Evolutionary conservation across 75 land plant species (phyloP).

Genomic region (Ceratopteris richardii): DNA sequence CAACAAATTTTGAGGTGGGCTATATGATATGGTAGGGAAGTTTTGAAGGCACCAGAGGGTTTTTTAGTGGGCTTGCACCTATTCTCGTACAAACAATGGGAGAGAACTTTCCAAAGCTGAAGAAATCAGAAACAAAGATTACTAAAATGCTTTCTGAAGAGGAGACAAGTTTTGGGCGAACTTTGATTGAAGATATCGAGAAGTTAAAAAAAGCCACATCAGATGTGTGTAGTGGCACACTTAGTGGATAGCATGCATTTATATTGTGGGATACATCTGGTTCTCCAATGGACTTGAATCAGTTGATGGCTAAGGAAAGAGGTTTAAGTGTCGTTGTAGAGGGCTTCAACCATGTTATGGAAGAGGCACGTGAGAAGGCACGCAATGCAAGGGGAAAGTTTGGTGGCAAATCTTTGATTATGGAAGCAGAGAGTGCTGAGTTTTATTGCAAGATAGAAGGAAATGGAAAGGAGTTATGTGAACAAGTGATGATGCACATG

Average conservation of each 20-base stretch:
- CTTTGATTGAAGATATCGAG: constrained; percentile 86
- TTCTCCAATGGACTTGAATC: constrained; percentile 80
- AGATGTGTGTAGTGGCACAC: constrained; percentile 50
- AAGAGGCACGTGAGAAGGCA: too few species aligned
- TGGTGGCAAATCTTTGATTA: constrained; percentile 52
- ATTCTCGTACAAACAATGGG: constrained; percentile 75
- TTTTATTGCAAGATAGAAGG: too few species aligned
- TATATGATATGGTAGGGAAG: constrained; percentile 91
- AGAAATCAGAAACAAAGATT: constrained; percentile 50
- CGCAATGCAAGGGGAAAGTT: constrained; percentile 79
- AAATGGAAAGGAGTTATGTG: too few species aligned
- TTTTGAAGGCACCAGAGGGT: constrained; percentile 83
- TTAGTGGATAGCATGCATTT: constrained; percentile 92
- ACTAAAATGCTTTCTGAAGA: constrained; percentile 73
- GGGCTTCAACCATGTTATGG: too few species aligned
- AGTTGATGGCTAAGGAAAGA: constrained; percentile 96
- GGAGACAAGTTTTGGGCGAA: constrained; percentile 86
- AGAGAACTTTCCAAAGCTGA: constrained; percentile 79
- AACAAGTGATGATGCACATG: too few species aligned
- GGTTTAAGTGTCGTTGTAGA: too few species aligned
- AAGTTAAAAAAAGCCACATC: constrained; percentile 82
- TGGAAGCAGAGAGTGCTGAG: constrained; percentile 98
- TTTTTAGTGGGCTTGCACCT: constrained; percentile 77
- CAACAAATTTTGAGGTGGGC: constrained; percentile 87
- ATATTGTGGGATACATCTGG: too few species aligned